Evolutionary conservation across 2,329 filamentous ascomycete species (phyloP), one percentile per base, ranked within the genome.

Genomic region (Cadophora sp.): DNA sequence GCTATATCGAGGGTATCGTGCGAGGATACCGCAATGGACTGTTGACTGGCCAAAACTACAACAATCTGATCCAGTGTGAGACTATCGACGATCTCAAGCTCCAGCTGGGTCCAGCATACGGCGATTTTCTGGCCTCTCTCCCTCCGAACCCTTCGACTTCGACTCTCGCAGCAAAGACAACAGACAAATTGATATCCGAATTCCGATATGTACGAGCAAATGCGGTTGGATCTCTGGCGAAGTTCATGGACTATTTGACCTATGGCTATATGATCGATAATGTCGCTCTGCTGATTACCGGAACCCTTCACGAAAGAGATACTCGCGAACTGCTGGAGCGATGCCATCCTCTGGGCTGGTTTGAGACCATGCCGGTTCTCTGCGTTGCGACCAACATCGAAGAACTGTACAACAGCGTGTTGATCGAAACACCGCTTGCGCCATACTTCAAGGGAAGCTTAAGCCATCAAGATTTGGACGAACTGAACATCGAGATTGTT

Each of bases 221-320:
- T 79, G 92, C 95, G 31, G 93, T 93, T 1, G 96, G 96, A 19
- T 93, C 94, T 0, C 89, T 97, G 46, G 91, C 94, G 71, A 94
- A 93, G 79, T 99, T 99, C 81, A 94, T 99, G 88, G 94, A 98
- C 81, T 99, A 97, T 81, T 85, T 99, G 70, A 99, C 96, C 1
- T 99, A 99, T 80, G 95, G 94, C 71, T 99, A 99, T 86, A 99
- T 99, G 96, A 99, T 99, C 81, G 96, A 99, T 83, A 99, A 99
- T 77, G 94, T 99, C 64, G 96, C 97, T 48, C 90, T 99, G 50
- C 89, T 99, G 77, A 99, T 99, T 81, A 99, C 96, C 26, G 96
- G 96, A 71, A 99, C 96, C 14, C 87, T 99, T 34, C 96, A 99
- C 82, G 97, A 99, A 83, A 89, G 96, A 79, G 96, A 99, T 80